Conservation (phyloP, 495 filamentous ascomycete genomes). For the Neurospora sp. region DNA sequence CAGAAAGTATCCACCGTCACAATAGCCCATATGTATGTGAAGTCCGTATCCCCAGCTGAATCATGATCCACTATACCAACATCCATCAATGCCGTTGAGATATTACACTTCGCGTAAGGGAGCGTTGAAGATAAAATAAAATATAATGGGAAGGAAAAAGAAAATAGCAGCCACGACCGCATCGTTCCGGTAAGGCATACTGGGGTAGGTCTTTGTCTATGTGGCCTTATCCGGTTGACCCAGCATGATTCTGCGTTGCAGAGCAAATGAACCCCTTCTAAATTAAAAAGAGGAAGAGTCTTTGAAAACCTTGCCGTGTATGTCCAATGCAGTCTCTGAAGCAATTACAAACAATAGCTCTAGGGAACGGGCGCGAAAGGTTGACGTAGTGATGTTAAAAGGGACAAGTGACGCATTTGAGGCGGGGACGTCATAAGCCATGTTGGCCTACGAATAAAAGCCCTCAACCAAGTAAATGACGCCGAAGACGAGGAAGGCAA, state of each 20-base stretch:
- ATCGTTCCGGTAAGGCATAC: not conserved
- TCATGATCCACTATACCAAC: conserved; percentile 23
- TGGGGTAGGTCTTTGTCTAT: not conserved
- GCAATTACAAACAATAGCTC: conserved; percentile 14
- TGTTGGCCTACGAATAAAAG: conserved; percentile 40
- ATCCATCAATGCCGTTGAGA: conserved; percentile 43
- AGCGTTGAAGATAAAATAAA: not conserved
- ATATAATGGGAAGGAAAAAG: not conserved
- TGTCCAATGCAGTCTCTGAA: not conserved
- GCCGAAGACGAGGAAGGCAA: conserved; percentile 83
- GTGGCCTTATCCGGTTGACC: not conserved
- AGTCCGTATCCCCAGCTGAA: not conserved
- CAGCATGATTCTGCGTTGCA: not conserved
- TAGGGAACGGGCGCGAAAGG: not conserved
- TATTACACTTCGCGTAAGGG: not conserved
- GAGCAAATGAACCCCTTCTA: not conserved
- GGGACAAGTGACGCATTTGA: not conserved
- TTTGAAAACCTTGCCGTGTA: not conserved
- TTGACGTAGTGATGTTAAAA: not conserved
- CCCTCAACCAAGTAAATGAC: conserved; percentile 84
- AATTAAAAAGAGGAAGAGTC: not conserved
- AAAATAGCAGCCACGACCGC: not conserved
- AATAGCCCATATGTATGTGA: not conserved
- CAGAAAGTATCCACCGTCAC: not conserved
- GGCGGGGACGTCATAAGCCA: not conserved